phyloP scores from a whole-genome alignment of 352 stramenopile genomes.

The Phytopythium sindhum region DNA sequence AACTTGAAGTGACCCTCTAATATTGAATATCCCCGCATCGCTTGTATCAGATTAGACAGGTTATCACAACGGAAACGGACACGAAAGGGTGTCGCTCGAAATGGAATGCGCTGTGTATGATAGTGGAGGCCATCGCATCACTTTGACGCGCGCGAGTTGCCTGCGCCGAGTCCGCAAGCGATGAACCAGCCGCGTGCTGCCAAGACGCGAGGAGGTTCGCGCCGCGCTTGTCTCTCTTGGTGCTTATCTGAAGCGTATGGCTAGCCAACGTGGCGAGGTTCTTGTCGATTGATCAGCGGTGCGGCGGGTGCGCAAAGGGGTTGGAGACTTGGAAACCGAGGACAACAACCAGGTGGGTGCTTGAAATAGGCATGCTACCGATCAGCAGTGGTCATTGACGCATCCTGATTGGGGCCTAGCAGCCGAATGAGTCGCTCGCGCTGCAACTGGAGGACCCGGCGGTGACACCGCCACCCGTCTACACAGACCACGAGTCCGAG shows the following conservation, averaged over 20 bases:
- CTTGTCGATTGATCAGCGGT: background rate
- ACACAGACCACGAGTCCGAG: conserved; percentile 25
- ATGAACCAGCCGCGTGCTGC: conserved; percentile 7
- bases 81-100: background rate
- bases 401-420: conserved; percentile 2
- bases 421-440: conserved; percentile 13
- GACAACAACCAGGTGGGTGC: conserved; percentile 26
- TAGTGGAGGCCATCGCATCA: background rate
- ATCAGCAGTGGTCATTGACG: background rate
- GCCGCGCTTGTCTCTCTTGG: background rate
- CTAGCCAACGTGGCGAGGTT: background rate
- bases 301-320: background rate
- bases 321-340: background rate
- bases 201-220: conserved; percentile 6
- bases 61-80: background rate
- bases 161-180: background rate
- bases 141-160: background rate
- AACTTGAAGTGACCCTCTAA: conserved; percentile 21
- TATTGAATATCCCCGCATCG: background rate
- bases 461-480: conserved; percentile 25
- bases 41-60: background rate
- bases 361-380: background rate
- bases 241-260: background rate
- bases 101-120: background rate
- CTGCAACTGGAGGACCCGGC: conserved; percentile 50